A percentile compares a stretch with the other conserved stretches of the same genome.
phyloP scores from a whole-genome alignment of 2,329 filamentous ascomycete genomes.

The Calonectria henricotiae region DNA sequence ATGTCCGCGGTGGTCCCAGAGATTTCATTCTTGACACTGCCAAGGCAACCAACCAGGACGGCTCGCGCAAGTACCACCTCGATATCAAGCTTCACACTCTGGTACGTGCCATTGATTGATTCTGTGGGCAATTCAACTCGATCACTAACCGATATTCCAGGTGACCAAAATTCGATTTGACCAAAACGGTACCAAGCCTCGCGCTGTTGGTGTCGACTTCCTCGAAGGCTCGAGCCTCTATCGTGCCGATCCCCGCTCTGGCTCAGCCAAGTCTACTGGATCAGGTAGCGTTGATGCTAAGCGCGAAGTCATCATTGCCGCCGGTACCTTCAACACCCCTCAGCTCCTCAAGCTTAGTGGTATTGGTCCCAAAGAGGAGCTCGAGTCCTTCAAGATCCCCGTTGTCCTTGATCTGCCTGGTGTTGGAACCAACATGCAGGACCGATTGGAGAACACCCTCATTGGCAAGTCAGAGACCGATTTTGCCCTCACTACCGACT shows the following conservation, averaged over 20 bases:
- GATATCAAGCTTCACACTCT: slow-evolving; percentile 51
- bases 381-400: slow-evolving; percentile 55
- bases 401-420: slow-evolving; percentile 63
- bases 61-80: slow-evolving; percentile 52
- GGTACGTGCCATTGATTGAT: slow-evolving; percentile 11
- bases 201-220: slow-evolving; percentile 57
- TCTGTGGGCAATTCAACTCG: not conserved
- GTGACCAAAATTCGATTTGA: slow-evolving; percentile 60
- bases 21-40: slow-evolving; percentile 67
- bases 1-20: slow-evolving; percentile 69
- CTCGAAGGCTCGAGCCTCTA: slow-evolving; percentile 51
- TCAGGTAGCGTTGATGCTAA: slow-evolving; percentile 41
- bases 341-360: slow-evolving; percentile 69
- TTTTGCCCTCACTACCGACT: slow-evolving; percentile 45
- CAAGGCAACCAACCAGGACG: slow-evolving; percentile 46
- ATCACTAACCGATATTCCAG: slow-evolving; percentile 38
- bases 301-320: slow-evolving; percentile 65
- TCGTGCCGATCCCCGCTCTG: slow-evolving; percentile 48
- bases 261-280: slow-evolving; percentile 31
- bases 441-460: slow-evolving; percentile 64
- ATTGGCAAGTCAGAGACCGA: slow-evolving; percentile 45
- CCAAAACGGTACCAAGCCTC: slow-evolving; percentile 49
- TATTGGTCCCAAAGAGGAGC: slow-evolving; percentile 49
- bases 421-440: slow-evolving; percentile 73
- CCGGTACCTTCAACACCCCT: slow-evolving; percentile 67